A percentile compares a stretch with the other conserved stretches of the same genome.
These are phyloP conservation scores for Xylariaceae sp. DNA, from an alignment of 2,329 filamentous ascomycete genomes.

Conservation along the genomic window DNA sequence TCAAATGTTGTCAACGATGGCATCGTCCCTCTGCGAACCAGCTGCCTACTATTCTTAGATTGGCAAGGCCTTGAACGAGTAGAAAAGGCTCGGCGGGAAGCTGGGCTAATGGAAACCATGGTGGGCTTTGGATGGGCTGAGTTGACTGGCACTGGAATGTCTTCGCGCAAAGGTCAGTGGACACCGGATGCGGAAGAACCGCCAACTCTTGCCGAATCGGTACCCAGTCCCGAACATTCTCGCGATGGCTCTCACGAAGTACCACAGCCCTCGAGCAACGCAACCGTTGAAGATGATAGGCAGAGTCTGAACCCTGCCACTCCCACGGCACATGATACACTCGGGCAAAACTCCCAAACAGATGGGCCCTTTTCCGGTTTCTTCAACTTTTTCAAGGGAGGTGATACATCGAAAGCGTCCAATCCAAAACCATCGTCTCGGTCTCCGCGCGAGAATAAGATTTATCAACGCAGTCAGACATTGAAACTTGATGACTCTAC, in stretches of 20 bases:
- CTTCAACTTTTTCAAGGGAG: conserved; percentile 69
- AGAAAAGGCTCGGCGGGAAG: conserved; percentile 89
- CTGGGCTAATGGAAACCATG: conserved; percentile 86
- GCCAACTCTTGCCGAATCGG: conserved; percentile 23
- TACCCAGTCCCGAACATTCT: conserved; percentile 29
- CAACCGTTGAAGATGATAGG: conserved; percentile 63
- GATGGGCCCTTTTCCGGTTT: conserved; percentile 57
- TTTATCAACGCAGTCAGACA: conserved; percentile 76
- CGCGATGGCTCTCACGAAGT: conserved; percentile 52
- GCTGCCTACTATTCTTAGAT: conserved; percentile 92
- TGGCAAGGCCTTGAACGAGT: conserved; percentile 93
- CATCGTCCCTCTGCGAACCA: conserved; percentile 91
- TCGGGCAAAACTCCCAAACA: conserved; percentile 32
- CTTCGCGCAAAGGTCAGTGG: conserved; percentile 43
- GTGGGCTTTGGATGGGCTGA: conserved; percentile 95
- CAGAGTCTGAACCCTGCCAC: conserved; percentile 49
- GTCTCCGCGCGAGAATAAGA: conserved; percentile 62
- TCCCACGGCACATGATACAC: conserved; percentile 27
- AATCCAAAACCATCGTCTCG: conserved; percentile 29
- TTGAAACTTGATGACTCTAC: conserved; percentile 45
- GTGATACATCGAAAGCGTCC: conserved; percentile 46
- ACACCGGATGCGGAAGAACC: conserved; percentile 34
- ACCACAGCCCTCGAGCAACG: conserved; percentile 65
- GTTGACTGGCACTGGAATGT: conserved; percentile 68
- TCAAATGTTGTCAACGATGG: conserved; percentile 98